Conservation (phyloP, 1,284 basidiomycete genomes). For the Rhodotorula sp. region DNA sequence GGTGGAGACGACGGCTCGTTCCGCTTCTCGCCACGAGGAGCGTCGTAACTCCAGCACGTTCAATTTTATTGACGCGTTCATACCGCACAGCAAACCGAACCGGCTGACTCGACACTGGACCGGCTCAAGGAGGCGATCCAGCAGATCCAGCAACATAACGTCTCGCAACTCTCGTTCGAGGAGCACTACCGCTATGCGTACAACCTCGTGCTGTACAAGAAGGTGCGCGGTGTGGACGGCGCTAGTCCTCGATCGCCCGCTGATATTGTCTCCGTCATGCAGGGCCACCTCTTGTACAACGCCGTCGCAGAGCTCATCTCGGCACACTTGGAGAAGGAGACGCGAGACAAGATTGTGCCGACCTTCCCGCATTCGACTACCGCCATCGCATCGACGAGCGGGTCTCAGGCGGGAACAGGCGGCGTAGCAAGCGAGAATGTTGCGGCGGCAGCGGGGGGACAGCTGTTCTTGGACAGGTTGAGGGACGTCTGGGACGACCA, state of each 20-base stretch:
- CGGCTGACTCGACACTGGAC: constrained; percentile 55
- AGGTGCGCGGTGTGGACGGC: background rate
- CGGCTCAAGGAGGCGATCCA: constrained; percentile 77
- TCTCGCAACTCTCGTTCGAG: constrained; percentile 88
- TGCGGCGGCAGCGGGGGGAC: constrained; percentile 24
- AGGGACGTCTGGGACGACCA: constrained; percentile 86
- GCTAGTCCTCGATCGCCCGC: background rate
- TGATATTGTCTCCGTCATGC: constrained; percentile 50
- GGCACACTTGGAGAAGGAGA: constrained; percentile 78
- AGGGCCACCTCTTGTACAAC: constrained; percentile 82
- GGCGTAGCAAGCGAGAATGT: constrained; percentile 20
- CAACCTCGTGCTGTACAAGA: constrained; percentile 60
- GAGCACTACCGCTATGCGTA: constrained; percentile 87
- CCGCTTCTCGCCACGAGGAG: background rate
- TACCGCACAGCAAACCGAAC: constrained; percentile 17
- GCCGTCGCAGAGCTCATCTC: constrained; percentile 77
- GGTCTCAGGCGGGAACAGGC: constrained; percentile 33
- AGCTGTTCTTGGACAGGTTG: constrained; percentile 28
- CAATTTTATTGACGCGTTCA: background rate
- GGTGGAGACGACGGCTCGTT: too few species aligned
- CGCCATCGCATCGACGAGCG: constrained; percentile 51
- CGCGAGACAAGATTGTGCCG: constrained; percentile 73
- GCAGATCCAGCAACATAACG: constrained; percentile 95
- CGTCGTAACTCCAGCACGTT: too few species aligned
- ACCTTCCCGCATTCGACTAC: constrained; percentile 62